phyloP scores from a whole-genome alignment of 2,329 filamentous ascomycete species.

The Pseudogymnoascus sp. region DNA sequence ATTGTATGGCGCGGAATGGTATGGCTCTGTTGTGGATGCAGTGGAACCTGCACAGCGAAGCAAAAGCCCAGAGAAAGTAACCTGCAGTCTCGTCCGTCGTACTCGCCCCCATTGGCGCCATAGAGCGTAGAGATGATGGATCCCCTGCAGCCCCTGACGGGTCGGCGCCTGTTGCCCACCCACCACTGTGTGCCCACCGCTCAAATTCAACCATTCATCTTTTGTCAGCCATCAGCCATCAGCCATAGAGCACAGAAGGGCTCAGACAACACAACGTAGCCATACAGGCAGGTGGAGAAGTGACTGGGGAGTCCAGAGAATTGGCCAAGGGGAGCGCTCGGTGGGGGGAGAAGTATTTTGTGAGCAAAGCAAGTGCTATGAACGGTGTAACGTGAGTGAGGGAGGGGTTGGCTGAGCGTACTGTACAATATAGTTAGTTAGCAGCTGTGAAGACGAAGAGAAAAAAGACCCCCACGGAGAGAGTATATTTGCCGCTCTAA shows the following conservation, averaged over 20 bases:
- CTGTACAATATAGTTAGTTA: not conserved
- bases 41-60: not conserved
- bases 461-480: not conserved
- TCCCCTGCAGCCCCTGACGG: slow-evolving; percentile 3
- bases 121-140: not conserved
- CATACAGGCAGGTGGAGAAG: not conserved
- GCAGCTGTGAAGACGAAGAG: not conserved
- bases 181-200: slow-evolving; percentile 5
- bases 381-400: not conserved
- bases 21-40: not conserved
- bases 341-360: not conserved
- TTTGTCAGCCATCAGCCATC: slow-evolving; percentile 8
- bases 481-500: not conserved
- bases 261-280: too few species aligned
- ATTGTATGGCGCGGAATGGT: not conserved
- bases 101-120: not conserved
- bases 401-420: not conserved
- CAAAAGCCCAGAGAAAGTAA: not conserved
- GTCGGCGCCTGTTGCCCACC: slow-evolving; percentile 5
- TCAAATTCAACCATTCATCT: not conserved
- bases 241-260: not conserved
- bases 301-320: not conserved
- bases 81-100: not conserved
- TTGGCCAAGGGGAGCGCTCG: not conserved
- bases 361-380: not conserved